Conservation (phyloP, 108 stramenopile genomes). For the Ochromonas danica region DNA sequence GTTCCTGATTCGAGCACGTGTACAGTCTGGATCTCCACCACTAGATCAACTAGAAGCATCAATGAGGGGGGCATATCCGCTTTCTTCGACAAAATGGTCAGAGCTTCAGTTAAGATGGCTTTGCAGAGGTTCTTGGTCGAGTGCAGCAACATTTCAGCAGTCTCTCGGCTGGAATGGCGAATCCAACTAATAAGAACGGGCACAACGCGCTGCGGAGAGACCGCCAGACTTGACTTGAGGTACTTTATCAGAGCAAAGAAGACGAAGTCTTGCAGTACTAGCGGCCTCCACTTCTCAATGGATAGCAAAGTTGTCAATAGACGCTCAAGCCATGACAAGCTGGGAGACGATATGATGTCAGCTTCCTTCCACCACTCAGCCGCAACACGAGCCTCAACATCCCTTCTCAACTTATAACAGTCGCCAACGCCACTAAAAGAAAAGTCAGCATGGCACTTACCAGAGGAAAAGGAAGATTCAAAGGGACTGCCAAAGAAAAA, state of each 20-base stretch:
- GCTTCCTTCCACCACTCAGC: slow-evolving; percentile 21
- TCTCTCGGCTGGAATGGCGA: not conserved
- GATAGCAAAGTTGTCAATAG: not conserved
- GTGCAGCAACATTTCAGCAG: not conserved
- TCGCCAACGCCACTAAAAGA: not conserved
- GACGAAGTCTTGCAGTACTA: not conserved
- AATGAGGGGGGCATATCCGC: not conserved
- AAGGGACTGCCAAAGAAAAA: slow-evolving; percentile 27
- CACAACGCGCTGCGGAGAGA: not conserved
- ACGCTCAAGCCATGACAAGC: not conserved
- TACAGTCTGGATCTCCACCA: not conserved
- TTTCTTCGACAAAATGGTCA: not conserved
- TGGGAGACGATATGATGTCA: not conserved
- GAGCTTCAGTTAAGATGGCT: not conserved
- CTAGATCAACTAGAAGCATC: not conserved
- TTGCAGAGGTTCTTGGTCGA: slow-evolving; percentile 1
- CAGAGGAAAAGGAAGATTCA: no score
- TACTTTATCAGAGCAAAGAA: slow-evolving; percentile 7
- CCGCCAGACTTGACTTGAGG: not conserved
- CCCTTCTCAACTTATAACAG: not conserved
- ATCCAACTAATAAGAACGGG: slow-evolving; percentile 9
- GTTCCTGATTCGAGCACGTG: not conserved
- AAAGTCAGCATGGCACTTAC: no score
- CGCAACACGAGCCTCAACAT: not conserved
- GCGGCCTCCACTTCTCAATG: not conserved